A percentile compares a stretch with the other conserved stretches of the same genome.
phyloP scores from a whole-genome alignment of 768 basidiomycete species.

The Boletus huronensis region DNA sequence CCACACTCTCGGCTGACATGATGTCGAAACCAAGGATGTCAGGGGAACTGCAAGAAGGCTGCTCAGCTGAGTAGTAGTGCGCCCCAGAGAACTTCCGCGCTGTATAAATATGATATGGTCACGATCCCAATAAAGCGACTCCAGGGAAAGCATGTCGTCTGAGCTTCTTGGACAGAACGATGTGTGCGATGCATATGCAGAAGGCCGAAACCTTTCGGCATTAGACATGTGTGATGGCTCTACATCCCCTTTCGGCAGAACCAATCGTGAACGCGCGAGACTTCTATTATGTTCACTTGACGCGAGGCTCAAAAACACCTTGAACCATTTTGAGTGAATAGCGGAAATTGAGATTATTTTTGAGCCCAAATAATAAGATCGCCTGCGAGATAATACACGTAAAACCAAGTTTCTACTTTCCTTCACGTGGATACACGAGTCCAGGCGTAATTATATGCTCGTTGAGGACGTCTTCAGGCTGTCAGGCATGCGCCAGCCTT shows the following conservation, averaged over 20 bases:
- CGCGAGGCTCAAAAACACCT: background rate
- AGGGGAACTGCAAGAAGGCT: background rate
- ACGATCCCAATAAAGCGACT: background rate
- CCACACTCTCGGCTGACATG: conserved; percentile 11
- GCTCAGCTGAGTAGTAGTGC: background rate
- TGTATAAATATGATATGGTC: conserved; percentile 15
- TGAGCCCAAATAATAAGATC: background rate
- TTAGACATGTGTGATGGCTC: background rate
- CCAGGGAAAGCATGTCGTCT: background rate
- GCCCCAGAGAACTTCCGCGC: background rate
- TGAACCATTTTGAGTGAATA: background rate
- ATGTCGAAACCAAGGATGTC: background rate
- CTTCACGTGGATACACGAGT: background rate
- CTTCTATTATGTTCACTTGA: background rate
- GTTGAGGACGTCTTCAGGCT: background rate
- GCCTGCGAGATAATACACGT: background rate
- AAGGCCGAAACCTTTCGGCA: background rate
- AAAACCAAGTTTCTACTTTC: background rate
- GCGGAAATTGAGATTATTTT: background rate
- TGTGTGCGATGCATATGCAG: background rate
- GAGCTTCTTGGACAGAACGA: background rate
- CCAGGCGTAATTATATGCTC: background rate
- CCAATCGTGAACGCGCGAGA: background rate
- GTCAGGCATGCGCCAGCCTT: background rate
- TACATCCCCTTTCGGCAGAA: background rate